Percentiles rank a stretch among this genome's conserved stretches.
Evolutionary conservation across 305 asterid genomes (phyloP).

Genomic region (Solanum hybrid): DNA sequence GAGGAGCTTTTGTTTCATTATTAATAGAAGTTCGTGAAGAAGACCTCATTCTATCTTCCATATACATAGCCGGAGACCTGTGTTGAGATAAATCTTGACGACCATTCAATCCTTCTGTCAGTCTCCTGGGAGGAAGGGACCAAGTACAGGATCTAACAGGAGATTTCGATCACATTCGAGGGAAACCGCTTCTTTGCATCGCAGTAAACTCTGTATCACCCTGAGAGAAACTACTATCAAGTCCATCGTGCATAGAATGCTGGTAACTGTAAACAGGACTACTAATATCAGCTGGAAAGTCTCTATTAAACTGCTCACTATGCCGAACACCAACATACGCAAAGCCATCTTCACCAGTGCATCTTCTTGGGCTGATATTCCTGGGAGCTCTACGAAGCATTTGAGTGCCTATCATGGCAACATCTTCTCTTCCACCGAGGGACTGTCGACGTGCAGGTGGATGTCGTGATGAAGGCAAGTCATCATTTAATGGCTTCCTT

Average conservation of each 20-base stretch:
- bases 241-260: conserved; percentile 38
- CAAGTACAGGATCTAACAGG: too few relatives aligned
- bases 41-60: conserved; percentile 63
- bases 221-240: conserved; percentile 34
- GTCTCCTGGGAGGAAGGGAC: too few relatives aligned
- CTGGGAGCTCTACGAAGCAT: conserved; percentile 39
- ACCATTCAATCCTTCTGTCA: too few relatives aligned
- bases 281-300: conserved; percentile 34
- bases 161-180: conserved; percentile 41
- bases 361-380: conserved; percentile 43
- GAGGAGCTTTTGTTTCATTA: background rate
- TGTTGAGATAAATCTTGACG: conserved; percentile 32
- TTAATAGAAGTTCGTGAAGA: conserved; percentile 1
- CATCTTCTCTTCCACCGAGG: conserved; percentile 45
- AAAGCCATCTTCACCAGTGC: conserved; percentile 30
- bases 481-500: conserved; percentile 26
- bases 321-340: conserved; percentile 32
- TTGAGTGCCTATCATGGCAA: conserved; percentile 28
- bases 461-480: conserved; percentile 35
- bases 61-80: conserved; percentile 45
- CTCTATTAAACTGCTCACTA: conserved; percentile 40
- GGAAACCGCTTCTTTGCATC: conserved; percentile 50
- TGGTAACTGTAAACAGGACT: conserved; percentile 6
- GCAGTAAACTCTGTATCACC: conserved; percentile 13
- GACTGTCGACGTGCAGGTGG: conserved; percentile 45